A percentile compares a stretch with the other conserved stretches of the same genome.
phyloP scores from a whole-genome alignment of 108 stramenopile species.

The Epithemia pelagica region DNA sequence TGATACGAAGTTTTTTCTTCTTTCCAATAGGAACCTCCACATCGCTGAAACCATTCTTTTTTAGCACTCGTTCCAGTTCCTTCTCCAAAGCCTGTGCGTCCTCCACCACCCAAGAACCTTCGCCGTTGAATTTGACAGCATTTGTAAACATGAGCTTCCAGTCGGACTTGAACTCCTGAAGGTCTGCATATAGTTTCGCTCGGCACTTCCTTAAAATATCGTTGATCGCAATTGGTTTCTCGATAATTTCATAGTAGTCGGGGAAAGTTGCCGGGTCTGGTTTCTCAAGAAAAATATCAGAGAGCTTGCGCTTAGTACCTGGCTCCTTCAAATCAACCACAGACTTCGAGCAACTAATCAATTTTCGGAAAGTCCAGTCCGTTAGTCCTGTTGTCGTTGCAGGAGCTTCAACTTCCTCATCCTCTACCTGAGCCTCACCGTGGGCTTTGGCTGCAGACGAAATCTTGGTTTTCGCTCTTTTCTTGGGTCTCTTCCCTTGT shows the following conservation, averaged over 20 bases:
- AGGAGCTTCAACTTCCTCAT: conserved; percentile 12
- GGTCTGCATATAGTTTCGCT: conserved; percentile 50
- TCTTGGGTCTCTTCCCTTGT: conserved; percentile 30
- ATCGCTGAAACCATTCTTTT: conserved; percentile 64
- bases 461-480: conserved; percentile 29
- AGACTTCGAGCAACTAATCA: conserved; percentile 63
- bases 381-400: conserved; percentile 26
- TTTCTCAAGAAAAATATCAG: conserved; percentile 82
- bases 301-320: conserved; percentile 63
- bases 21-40: conserved; percentile 19
- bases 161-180: conserved; percentile 62
- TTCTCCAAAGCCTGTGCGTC: conserved; percentile 55
- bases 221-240: conserved; percentile 82
- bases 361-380: conserved; percentile 65
- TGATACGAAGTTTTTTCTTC: conserved; percentile 47
- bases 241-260: conserved; percentile 76
- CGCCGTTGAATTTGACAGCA: conserved; percentile 72
- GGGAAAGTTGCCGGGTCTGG: conserved; percentile 76
- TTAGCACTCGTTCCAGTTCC: conserved; percentile 72
- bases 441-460: conserved; percentile 32
- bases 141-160: conserved; percentile 81
- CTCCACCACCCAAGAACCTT: conserved; percentile 73
- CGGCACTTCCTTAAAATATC: conserved; percentile 79
- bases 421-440: conserved; percentile 12
- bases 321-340: conserved; percentile 76